Base-by-base conservation (phyloP, 148 eudicot genomes). In the Silene uniflora region DNA sequence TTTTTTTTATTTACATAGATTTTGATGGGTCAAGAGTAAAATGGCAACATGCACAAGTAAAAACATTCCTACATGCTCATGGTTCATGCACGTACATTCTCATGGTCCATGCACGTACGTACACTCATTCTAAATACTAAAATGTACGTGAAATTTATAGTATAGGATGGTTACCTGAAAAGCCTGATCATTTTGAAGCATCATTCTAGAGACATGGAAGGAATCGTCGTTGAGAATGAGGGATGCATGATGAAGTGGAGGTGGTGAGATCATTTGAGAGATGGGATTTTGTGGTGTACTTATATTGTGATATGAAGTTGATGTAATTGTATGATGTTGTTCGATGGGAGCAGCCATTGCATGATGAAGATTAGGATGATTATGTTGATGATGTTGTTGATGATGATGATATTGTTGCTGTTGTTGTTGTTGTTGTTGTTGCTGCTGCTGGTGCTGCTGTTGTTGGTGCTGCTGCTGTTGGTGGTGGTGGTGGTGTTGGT, bases 241-340 rank as follows among this genome's bases (percentile, higher is more conserved):
- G 80, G 97, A 87, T 68, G 90, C 83, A 78, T 91, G 93, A 67
- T 91, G 96, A 7, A 87, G 87, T 0, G 89, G 79, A n/a, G 95
- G 89, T 3, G 98, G 91, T 44, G 90, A 49, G 7, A 92, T 86
- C 21, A 90, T 85, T 77, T 91, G 78, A 11, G 99, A 88, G 4
- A 90, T 88, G 0, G 97, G 80, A 55, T 85, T 81, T 39, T 87
- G 81, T 23, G 98, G 96, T 84, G 91, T 88, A 87, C 83, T 92
- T 52, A 88, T 79, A 71, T 39, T 39, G 44, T 87, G 88, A 79
- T 79, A 89, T 32, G 89, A 82, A 0, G 86, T 52, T 52, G 56
- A 52, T 13, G 56, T 52, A 2, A 52, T 52, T 52, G 56, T 59
- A 58, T 82, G 84, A 56, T 81, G 88, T 42, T 79, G 72, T 27